Conservation (phyloP, 2,329 filamentous ascomycete species). For the Pseudogymnoascus sp. region DNA sequence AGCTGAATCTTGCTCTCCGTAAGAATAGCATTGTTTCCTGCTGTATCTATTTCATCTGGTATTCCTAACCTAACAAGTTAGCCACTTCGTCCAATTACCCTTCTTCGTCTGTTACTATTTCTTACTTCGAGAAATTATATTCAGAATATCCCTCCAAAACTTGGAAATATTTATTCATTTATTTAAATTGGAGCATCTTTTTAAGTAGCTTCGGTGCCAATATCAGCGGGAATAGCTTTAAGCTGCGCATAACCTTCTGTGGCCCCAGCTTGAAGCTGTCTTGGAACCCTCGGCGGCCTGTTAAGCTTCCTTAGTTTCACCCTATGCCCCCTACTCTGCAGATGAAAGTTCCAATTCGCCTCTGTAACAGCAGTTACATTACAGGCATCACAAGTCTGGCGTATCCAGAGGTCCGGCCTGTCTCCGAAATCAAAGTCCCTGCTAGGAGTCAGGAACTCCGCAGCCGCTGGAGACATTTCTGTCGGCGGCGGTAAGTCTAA, state of each 20-base stretch:
- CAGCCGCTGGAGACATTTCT: slow-evolving; percentile 50
- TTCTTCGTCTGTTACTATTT: not conserved
- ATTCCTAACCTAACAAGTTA: not conserved
- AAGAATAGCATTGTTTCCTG: not conserved
- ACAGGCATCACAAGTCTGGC: slow-evolving; percentile 64
- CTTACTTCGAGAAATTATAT: not conserved
- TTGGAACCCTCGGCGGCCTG: not conserved
- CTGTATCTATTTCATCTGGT: not conserved
- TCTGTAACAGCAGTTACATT: slow-evolving; percentile 53
- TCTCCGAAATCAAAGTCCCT: slow-evolving; percentile 38
- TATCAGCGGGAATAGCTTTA: not conserved
- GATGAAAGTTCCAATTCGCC: slow-evolving; percentile 40
- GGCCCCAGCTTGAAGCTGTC: not conserved
- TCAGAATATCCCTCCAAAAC: not conserved
- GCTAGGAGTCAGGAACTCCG: slow-evolving; percentile 49
- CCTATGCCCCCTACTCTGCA: slow-evolving; percentile 37
- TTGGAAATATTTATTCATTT: not conserved
- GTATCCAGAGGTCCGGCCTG: slow-evolving; percentile 37
- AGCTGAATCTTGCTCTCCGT: not conserved
- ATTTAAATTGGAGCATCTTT: not conserved
- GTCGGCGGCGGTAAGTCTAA: slow-evolving; percentile 35
- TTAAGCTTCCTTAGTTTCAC: slow-evolving; percentile 21
- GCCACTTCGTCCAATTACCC: not conserved
- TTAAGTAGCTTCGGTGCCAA: not conserved
- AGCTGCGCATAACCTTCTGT: not conserved